These are phyloP conservation scores for Suillus americanus DNA, from an alignment of 768 basidiomycete genomes.

Conservation along the genomic window DNA sequence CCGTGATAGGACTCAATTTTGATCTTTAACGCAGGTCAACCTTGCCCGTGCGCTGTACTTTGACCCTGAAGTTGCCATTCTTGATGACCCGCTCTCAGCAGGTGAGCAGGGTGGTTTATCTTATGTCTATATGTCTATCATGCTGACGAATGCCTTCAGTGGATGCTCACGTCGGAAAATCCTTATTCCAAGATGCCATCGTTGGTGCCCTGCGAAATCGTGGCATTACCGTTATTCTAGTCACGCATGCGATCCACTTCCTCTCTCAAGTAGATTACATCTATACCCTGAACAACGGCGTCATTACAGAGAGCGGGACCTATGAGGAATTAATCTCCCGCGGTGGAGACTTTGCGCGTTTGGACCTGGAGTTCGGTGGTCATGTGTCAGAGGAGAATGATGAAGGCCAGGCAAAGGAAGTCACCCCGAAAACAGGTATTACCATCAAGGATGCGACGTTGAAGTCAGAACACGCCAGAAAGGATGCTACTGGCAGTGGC, in stretches of 20 bases:
- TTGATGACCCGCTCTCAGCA: slow-evolving; percentile 68
- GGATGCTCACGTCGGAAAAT: slow-evolving; percentile 73
- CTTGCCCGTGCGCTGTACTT: slow-evolving; percentile 71
- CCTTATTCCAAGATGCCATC: slow-evolving; percentile 66
- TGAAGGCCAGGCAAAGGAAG: slow-evolving; percentile 29
- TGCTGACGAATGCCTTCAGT: slow-evolving; percentile 34
- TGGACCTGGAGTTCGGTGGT: slow-evolving; percentile 64
- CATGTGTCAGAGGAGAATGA: slow-evolving; percentile 32
- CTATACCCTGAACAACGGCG: slow-evolving; percentile 44
- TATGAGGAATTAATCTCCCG: slow-evolving; percentile 49
- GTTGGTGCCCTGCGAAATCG: slow-evolving; percentile 40
- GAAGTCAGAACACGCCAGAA: slow-evolving; percentile 35
- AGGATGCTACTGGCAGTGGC: slow-evolving; percentile 51
- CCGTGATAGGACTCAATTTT: not conserved
- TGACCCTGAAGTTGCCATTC: slow-evolving; percentile 58
- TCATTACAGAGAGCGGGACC: slow-evolving; percentile 48
- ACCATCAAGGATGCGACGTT: slow-evolving; percentile 35
- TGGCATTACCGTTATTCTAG: slow-evolving; percentile 54
- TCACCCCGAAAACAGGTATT: slow-evolving; percentile 7
- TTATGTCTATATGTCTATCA: not conserved
- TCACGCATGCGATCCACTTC: slow-evolving; percentile 58
- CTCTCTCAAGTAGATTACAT: slow-evolving; percentile 51
- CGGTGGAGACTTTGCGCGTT: slow-evolving; percentile 54
- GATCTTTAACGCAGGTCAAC: slow-evolving; percentile 44
- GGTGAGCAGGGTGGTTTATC: slow-evolving; percentile 34